Evolutionary conservation across 305 asterid genomes (phyloP).

Genomic region (Plantago coronopus): DNA sequence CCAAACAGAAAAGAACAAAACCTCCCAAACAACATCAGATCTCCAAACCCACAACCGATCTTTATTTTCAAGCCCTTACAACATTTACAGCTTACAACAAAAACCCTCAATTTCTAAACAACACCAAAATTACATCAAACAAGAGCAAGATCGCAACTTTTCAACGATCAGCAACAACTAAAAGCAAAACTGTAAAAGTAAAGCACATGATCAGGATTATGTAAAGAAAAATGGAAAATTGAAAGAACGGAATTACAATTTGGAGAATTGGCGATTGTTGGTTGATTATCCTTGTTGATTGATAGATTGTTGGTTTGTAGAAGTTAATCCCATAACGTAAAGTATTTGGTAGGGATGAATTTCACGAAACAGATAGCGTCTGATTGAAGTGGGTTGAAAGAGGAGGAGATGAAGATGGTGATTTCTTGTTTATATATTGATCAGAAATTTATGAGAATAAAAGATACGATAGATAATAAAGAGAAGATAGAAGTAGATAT

Average conservation of each 20-base stretch:
- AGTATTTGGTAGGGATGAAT: conserved; percentile 18
- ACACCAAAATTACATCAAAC: background rate
- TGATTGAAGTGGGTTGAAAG: conserved; percentile 29
- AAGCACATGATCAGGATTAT: background rate
- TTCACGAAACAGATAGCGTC: conserved; percentile 14
- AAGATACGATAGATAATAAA: background rate
- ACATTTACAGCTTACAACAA: conserved; percentile 2
- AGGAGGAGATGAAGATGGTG: conserved; percentile 14
- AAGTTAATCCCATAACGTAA: conserved; percentile 15
- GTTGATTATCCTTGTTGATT: conserved; percentile 31
- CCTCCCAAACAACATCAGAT: background rate
- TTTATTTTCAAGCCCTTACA: conserved; percentile 12
- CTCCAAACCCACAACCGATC: conserved; percentile 18
- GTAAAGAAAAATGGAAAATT: conserved; percentile 15
- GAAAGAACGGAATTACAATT: conserved; percentile 42
- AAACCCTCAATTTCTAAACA: background rate
- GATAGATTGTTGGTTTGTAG: conserved; percentile 25
- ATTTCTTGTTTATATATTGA: conserved; percentile 2
- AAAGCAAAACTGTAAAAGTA: conserved; percentile 3
- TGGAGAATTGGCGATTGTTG: conserved; percentile 29
- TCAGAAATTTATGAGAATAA: background rate
- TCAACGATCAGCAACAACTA: conserved; percentile 10
- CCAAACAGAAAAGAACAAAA: background rate
- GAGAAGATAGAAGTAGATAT: too few relatives aligned
- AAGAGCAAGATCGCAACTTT: background rate